Percentiles rank a stretch among this genome's conserved stretches.
Conservation (phyloP, 1,284 basidiomycete genomes). For the Cutaneotrichosporon arboriforme region DNA sequence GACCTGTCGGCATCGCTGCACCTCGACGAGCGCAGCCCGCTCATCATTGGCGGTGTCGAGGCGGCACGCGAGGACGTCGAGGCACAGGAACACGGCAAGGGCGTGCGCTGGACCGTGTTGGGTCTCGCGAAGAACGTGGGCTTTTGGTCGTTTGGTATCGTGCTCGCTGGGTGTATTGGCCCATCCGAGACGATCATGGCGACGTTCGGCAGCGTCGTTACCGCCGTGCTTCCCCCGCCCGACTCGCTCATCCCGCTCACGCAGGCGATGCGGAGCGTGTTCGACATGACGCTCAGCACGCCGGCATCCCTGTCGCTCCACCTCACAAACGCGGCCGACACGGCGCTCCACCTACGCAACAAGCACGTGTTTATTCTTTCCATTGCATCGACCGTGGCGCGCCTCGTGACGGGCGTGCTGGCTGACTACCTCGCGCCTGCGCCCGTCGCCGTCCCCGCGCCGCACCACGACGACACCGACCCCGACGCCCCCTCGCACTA, state of each 20-base stretch:
- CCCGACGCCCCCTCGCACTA: slow-evolving; percentile 24
- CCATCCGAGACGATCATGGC: slow-evolving; percentile 47
- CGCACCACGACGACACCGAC: slow-evolving; percentile 11
- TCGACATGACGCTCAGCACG: slow-evolving; percentile 5
- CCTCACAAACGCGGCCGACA: slow-evolving; percentile 6
- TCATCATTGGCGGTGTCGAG: slow-evolving; percentile 46
- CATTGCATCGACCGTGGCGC: slow-evolving; percentile 40
- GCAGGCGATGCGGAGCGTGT: background rate
- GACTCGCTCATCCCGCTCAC: background rate
- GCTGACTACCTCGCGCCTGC: slow-evolving; percentile 45
- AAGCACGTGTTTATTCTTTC: slow-evolving; percentile 47
- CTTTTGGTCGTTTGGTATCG: slow-evolving; percentile 45
- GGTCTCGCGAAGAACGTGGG: slow-evolving; percentile 37
- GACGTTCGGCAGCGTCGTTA: slow-evolving; percentile 46
- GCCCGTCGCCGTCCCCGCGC: slow-evolving; percentile 27
- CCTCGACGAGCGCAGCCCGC: slow-evolving; percentile 42
- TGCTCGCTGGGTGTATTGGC: slow-evolving; percentile 43
- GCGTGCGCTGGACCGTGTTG: slow-evolving; percentile 34
- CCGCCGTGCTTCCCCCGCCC: slow-evolving; percentile 37
- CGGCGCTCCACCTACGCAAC: slow-evolving; percentile 38
- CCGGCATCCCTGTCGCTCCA: slow-evolving; percentile 6
- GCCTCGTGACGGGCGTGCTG: slow-evolving; percentile 39
- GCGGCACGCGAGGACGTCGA: slow-evolving; percentile 42
- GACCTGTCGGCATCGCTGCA: slow-evolving; percentile 25
- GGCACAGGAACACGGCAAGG: slow-evolving; percentile 30